phyloP scores from a whole-genome alignment of 345 rosid species.

The Tarenaya hassleriana region DNA sequence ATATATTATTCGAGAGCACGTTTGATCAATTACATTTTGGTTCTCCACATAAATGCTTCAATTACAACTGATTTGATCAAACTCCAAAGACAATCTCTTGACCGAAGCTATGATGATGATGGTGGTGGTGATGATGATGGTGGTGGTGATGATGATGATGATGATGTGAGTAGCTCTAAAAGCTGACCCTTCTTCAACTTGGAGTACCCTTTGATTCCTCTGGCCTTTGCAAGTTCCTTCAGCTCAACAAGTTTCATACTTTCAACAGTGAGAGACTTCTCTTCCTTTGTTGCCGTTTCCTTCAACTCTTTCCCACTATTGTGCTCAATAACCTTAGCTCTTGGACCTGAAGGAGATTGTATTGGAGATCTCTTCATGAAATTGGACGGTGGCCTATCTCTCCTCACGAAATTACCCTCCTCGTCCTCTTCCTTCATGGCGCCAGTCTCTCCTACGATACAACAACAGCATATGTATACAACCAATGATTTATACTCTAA shows the following conservation, averaged over 20 bases:
- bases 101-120: neutral
- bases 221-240: conserved; percentile 58
- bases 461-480: too few species aligned
- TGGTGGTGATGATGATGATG: neutral
- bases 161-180: conserved; percentile 37
- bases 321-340: conserved; percentile 19
- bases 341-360: conserved; percentile 26
- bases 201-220: conserved; percentile 58
- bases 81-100: neutral
- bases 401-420: neutral
- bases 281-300: conserved; percentile 9
- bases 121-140: conserved; percentile 26
- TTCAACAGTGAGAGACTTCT: conserved; percentile 28
- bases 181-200: conserved; percentile 57
- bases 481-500: neutral
- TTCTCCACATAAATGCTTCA: neutral
- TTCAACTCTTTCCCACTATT: conserved; percentile 11
- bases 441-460: conserved; percentile 20
- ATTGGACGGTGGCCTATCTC: conserved; percentile 35
- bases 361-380: conserved; percentile 41
- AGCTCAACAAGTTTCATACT: conserved; percentile 60
- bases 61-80: neutral
- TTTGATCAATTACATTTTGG: neutral
- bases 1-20: too few species aligned
- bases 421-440: neutral